Base-by-base conservation (phyloP, 2,329 filamentous ascomycete species). In the Aspergillus piperis region DNA sequence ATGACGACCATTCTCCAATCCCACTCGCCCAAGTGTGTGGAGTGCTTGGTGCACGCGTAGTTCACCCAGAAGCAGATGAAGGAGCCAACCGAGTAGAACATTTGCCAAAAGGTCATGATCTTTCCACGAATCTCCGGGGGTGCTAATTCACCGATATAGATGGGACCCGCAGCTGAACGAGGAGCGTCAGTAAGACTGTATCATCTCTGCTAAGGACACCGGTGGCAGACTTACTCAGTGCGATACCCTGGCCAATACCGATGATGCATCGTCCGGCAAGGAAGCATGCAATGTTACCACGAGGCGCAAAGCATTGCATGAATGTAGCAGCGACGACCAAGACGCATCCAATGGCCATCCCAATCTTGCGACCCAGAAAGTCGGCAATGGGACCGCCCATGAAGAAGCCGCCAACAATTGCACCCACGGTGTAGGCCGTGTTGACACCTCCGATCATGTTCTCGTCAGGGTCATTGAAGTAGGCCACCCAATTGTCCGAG, bases 1-100 rank as follows among this genome's bases (percentile, higher is more conserved):
- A 91, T 86, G 63, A 90, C 84, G 13, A 90, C 86, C 79, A 90
- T 84, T 68, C 84, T 85, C 88, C 88, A 90, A 74, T 90, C 87
- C 88, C 88, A 90, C 66, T 91, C 80, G 41, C 88, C 88, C 5
- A 90, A 82, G 44, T 66, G 77, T 44, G 77, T 66, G 47, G 79
- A 77, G 73, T 89, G 77, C 68, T 85, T 80, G 38, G 81, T 81
- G 71, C 85, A 86, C 15, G 83, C 87, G 66, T 83, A 90, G 71
- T 86, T 87, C 70, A 90, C 85, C 87, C 81, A 84, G 77, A 85
- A 87, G 54, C 85, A 86, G 65, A 89, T 84, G 74, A 88, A 89
- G 13, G 82, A 84, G 3, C 86, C 87, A 25, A 88, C 87, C 2
- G 79, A 84, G 75, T 88, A 89, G 76, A 87, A 88, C 67, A 87